phyloP scores from a whole-genome alignment of 208 protist genomes.

The Trypanosoma conorhini region DNA sequence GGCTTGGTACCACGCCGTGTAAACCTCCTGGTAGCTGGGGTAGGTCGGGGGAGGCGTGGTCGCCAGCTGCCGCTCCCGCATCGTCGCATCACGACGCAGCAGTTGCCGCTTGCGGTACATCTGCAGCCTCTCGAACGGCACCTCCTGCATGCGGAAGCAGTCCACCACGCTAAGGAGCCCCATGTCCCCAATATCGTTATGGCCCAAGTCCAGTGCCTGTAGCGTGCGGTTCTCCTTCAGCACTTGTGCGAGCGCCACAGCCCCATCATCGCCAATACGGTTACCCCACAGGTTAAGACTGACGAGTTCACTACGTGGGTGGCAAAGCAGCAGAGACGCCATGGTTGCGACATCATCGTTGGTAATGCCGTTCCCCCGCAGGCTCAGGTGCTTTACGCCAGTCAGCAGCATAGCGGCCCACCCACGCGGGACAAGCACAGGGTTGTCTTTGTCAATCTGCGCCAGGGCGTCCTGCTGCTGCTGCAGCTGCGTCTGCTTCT shows the following conservation, averaged over 20 bases:
- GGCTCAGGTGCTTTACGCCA: constrained; percentile 67
- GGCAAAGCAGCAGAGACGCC: constrained; percentile 42
- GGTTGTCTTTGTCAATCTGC: constrained; percentile 64
- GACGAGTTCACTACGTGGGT: constrained; percentile 67
- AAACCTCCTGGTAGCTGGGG: constrained; percentile 80
- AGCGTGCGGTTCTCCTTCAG: constrained; percentile 61
- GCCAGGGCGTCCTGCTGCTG: constrained; percentile 63
- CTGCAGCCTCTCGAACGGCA: constrained; percentile 51
- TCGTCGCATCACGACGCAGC: constrained; percentile 46
- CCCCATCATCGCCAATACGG: constrained; percentile 72
- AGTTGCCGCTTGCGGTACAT: constrained; percentile 53
- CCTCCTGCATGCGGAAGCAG: constrained; percentile 68
- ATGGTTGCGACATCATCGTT: constrained; percentile 51
- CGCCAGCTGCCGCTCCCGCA: constrained; percentile 50
- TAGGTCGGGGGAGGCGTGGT: constrained; percentile 33
- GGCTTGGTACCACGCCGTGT: constrained; percentile 45
- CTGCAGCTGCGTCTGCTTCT: constrained; percentile 76
- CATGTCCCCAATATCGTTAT: constrained; percentile 77
- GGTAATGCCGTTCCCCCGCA: constrained; percentile 83
- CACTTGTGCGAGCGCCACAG: constrained; percentile 47
- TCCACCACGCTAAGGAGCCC: constrained; percentile 68
- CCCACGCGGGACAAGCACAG: constrained; percentile 52
- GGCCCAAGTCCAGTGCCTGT: constrained; percentile 76
- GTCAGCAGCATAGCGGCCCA: constrained; percentile 82
- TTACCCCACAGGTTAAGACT: constrained; percentile 91